Evolutionary conservation across 495 filamentous ascomycete species (phyloP), one percentile per base, ranked within the genome.

Genomic region (Hyphodiscus hymeniophilus): DNA sequence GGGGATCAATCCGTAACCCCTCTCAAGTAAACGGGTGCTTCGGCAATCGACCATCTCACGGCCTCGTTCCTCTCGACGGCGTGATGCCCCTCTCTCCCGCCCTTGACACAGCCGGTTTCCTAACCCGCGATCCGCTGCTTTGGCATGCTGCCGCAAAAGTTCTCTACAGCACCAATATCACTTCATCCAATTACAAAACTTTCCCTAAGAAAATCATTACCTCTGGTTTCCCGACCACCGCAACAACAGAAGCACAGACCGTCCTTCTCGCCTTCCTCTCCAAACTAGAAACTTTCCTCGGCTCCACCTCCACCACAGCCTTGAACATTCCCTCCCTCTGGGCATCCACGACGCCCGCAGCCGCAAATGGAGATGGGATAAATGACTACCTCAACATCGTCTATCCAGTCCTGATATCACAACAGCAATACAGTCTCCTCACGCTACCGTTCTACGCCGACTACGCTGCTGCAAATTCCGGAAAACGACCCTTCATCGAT

Each of bases 401-500:
- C 3, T 81, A 80, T 46, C 64, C 72, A 7, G 65, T 61, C 15
- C 48, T 80, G 13, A 74, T 71, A 35, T 66, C 70, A 7, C 71
- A 75, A 36, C 65, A 76, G 43, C 75, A 81, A 50, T 74, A 61
- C 33, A 55, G 46, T 6, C 65, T 69, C 15, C 57, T 80, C 18
- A 66, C 67, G 3, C 57, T 63, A 1, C 73, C 76, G 0, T 74
- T 81, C 46, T 78, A 71, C 50, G 58, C 59, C 3, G 74, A 76
- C 53, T 80, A 78, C 39, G 74, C 65, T 1, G 64, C 66, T 7
- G 55, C 60, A 3, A 56, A 76, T 47, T 60, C 63, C 15, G 73
- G 71, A 30, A 69, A 72, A 23, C 57, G 45, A 1, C 77, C 76
- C 1, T 80, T 76, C 42, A 62, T 81, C 18, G 70, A 80, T 54